Base-by-base conservation (phyloP, 768 basidiomycete genomes). In the Leucocoprinus leucothites region DNA sequence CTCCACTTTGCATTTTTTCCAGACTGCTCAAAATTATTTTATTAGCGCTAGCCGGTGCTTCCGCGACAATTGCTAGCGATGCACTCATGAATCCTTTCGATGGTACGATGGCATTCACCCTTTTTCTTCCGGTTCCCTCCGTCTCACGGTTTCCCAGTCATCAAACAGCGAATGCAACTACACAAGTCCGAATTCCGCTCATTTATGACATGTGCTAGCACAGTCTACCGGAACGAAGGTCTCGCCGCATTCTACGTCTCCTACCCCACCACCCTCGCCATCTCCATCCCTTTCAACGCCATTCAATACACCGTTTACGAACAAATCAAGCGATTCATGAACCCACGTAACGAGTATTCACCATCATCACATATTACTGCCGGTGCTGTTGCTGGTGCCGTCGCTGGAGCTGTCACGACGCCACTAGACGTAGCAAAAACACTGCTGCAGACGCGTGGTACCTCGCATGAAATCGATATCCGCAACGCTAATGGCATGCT, bases 21-120 rank as follows among this genome's bases (percentile, higher is more conserved):
- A 35, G 14, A 31, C 51, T 16, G 42, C 50, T 57, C 43, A 53
- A 61, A 58, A 25, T 26, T 50, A 18, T 47, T 55, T 25, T 50
- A 35, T 63, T 13, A 93, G 97, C 96, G 26, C 63, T 94, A 26
- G 97, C 97, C 26, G 97, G 97, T 58, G 97, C 94, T 43, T 83
- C 88, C 0, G 97, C 96, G 0, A 98, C 97, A 9, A 90, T 95
- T 60, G 90, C 94, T 2, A 90, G 88, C 56, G 97, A 99, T 74
- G 97, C 97, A 2, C 76, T 98, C 52, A 99, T 99, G 97, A 99
- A 98, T 70, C 97, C 97, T 2, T 99, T 99, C 66, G 97, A 99
- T 73, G 96, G 96, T 97, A 69, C 67, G 85, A 70, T 49, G 21
- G 24, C 43, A 43, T 13, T 43, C 28, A 28, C 40, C 55, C 52